A percentile compares a stretch with the other conserved stretches of the same genome.
These are phyloP conservation scores for Tuber indicum DNA, from an alignment of 495 filamentous ascomycete genomes.

Conservation along the genomic window DNA sequence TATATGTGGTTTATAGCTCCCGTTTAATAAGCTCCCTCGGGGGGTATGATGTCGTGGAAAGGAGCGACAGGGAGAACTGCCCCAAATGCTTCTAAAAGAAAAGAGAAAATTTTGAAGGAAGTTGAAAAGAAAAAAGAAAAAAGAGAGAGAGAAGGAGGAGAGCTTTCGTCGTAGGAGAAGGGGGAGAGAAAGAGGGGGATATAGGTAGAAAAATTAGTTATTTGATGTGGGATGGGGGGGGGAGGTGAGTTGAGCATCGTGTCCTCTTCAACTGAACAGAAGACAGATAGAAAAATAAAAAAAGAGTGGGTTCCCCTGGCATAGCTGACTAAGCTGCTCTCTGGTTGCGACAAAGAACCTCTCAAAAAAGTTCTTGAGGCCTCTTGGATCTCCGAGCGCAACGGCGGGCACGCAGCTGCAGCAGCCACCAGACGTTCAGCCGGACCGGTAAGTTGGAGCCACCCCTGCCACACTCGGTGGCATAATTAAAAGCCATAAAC, in stretches of 20 bases:
- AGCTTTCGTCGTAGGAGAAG: conserved; percentile 21
- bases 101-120: conserved; percentile 11
- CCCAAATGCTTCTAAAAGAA: conserved; percentile 4
- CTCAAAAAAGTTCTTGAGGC: not conserved
- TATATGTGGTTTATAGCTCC: conserved; percentile 7
- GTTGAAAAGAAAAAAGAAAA: conserved; percentile 2
- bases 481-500: too few species aligned
- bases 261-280: conserved; percentile 33
- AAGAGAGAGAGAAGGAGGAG: conserved; percentile 16
- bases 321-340: conserved; percentile 27
- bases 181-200: conserved; percentile 11
- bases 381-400: not conserved
- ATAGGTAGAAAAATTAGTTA: conserved; percentile 18
- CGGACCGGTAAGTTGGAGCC: too few species aligned
- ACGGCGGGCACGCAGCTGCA: not conserved
- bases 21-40: conserved; percentile 6
- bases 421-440: too few species aligned
- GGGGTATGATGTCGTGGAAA: not conserved
- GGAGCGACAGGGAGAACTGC: conserved; percentile 7
- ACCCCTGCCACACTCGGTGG: too few species aligned
- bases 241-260: conserved; percentile 33
- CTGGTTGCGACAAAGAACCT: conserved; percentile 10
- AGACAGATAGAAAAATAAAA: conserved; percentile 4
- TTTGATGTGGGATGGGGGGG: conserved; percentile 15
- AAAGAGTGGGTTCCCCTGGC: conserved; percentile 5